A percentile compares a stretch with the other conserved stretches of the same genome.
Evolutionary conservation across 176 grass and related monocot genomes (phyloP).

Genomic region (Thinopyrum elongatum): DNA sequence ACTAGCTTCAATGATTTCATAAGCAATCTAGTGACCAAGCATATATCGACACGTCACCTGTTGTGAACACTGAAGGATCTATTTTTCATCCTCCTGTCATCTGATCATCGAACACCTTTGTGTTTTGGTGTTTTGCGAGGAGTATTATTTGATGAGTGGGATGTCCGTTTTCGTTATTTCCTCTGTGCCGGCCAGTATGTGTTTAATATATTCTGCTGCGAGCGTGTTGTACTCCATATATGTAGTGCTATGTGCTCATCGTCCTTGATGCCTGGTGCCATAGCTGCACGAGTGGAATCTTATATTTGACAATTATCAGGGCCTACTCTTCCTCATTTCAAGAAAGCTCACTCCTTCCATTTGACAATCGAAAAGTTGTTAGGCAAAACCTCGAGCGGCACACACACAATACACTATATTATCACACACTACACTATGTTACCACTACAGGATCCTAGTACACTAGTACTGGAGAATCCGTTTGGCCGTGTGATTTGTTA

Average conservation of each 20-base stretch:
- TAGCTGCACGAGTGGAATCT: not conserved
- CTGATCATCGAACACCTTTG: not conserved
- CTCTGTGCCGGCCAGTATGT: too few relatives aligned
- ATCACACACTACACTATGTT: not conserved
- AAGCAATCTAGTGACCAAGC: conserved; percentile 3
- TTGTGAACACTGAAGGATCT: not conserved
- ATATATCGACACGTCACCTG: not conserved
- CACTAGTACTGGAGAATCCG: too few relatives aligned
- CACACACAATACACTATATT: not conserved
- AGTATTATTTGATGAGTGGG: not conserved
- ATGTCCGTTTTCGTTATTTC: not conserved
- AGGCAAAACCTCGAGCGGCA: not conserved
- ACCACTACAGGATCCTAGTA: too few relatives aligned
- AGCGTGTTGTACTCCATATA: not conserved
- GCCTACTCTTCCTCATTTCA: not conserved
- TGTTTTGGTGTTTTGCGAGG: not conserved
- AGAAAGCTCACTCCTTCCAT: conserved; percentile 9
- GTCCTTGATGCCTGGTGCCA: too few relatives aligned
- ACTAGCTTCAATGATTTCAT: not conserved
- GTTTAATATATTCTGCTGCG: not conserved
- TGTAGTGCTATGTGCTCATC: not conserved
- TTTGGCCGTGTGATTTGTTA: too few relatives aligned
- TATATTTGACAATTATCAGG: not conserved
- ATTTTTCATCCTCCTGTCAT: not conserved
- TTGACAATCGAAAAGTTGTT: not conserved